A percentile compares a stretch with the other conserved stretches of the same genome.
These are phyloP conservation scores for Pleurotus tuoliensis DNA, from an alignment of 768 basidiomycete genomes.

Conservation along the genomic window DNA sequence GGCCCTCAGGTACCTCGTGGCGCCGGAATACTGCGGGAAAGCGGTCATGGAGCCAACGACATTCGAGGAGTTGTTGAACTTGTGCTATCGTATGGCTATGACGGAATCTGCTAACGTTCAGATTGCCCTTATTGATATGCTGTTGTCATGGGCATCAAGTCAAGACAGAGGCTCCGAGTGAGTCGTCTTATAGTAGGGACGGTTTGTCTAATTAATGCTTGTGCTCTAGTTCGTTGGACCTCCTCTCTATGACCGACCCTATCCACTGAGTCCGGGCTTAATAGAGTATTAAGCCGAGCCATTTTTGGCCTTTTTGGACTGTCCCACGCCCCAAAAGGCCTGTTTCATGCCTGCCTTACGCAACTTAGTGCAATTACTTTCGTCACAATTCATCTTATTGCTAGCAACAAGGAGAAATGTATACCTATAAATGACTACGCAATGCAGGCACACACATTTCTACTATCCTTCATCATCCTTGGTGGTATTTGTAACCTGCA, in stretches of 20 bases:
- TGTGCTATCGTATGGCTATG: slow-evolving; percentile 89
- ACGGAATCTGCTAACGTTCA: slow-evolving; percentile 75
- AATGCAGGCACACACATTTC: no score
- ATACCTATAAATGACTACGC: no score
- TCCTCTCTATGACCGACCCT: slow-evolving; percentile 32
- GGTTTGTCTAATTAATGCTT: background rate
- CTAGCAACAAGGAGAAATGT: no score
- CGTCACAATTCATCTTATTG: no score
- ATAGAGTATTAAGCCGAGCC: no score
- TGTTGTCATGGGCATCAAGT: slow-evolving; percentile 52
- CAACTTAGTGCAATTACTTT: no score
- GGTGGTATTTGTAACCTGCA: no score
- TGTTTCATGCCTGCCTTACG: no score
- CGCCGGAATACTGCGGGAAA: slow-evolving; percentile 75
- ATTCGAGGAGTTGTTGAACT: slow-evolving; percentile 85
- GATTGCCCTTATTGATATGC: slow-evolving; percentile 64
- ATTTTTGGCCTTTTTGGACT: no score
- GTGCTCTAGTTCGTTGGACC: slow-evolving; percentile 25
- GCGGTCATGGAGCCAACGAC: slow-evolving; percentile 77
- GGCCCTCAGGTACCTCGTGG: slow-evolving; percentile 76
- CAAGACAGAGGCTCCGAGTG: slow-evolving; percentile 21
- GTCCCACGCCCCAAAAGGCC: no score
- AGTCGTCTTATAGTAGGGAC: slow-evolving; percentile 14
- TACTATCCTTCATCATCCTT: no score
- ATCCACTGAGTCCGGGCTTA: no score